phyloP scores from a whole-genome alignment of 2,329 filamentous ascomycete species.

The Lachnellula suecica region DNA sequence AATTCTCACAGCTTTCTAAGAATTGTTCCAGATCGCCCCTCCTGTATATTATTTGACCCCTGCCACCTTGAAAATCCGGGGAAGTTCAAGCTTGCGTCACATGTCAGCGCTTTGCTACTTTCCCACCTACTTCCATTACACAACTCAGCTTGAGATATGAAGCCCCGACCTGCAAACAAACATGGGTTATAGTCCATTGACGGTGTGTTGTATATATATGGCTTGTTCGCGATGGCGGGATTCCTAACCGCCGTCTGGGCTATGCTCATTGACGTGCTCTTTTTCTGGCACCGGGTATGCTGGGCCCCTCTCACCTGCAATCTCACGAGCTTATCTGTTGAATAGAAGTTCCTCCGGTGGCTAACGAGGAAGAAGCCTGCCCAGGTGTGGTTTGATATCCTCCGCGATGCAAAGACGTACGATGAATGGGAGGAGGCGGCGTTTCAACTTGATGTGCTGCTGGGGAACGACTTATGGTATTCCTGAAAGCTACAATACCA shows the following conservation, averaged over 20 bases:
- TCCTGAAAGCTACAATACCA: not conserved
- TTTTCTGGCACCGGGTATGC: conserved; percentile 56
- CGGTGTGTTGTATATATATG: not conserved
- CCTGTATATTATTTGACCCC: not conserved
- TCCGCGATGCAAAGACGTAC: conserved; percentile 67
- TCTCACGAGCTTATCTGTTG: conserved; percentile 10
- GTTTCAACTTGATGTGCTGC: conserved; percentile 74
- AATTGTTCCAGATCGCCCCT: too few species aligned
- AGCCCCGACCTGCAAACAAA: not conserved
- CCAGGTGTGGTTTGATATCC: conserved; percentile 63
- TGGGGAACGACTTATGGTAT: conserved; percentile 80
- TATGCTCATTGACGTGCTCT: conserved; percentile 59
- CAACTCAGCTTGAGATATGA: not conserved
- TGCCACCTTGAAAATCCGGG: conserved; percentile 10
- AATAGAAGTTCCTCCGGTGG: conserved; percentile 67
- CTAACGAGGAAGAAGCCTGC: conserved; percentile 63
- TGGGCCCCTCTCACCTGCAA: not conserved
- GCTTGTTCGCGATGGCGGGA: conserved; percentile 24
- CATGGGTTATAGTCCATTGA: not conserved
- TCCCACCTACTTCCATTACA: not conserved
- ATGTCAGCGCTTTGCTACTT: conserved; percentile 5
- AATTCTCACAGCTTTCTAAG: too few species aligned
- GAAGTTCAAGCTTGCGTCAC: conserved; percentile 8
- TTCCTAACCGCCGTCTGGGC: conserved; percentile 47
- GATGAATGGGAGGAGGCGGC: conserved; percentile 89